A percentile compares a stretch with the other conserved stretches of the same genome.
Evolutionary conservation across 2,329 filamentous ascomycete genomes (phyloP).

Genomic region (Byssochlamys sp.): DNA sequence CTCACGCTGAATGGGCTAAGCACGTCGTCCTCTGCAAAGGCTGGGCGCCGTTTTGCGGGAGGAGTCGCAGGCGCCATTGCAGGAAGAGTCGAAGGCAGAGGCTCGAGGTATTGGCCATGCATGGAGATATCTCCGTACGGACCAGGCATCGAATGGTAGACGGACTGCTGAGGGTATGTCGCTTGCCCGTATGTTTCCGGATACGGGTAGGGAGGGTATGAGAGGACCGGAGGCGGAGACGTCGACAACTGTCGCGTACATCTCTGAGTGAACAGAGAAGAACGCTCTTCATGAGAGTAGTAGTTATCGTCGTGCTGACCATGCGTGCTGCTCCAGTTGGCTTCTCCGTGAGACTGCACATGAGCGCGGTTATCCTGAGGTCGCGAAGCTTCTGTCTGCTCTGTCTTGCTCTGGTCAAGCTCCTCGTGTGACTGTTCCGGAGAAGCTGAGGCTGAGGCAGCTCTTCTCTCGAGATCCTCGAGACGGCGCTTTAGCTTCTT

Average conservation of each 20-base stretch:
- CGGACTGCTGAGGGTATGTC: constrained; percentile 24
- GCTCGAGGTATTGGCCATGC: constrained; percentile 31
- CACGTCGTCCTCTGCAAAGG: constrained; percentile 45
- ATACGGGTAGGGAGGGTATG: constrained; percentile 41
- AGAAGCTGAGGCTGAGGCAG: constrained; percentile 52
- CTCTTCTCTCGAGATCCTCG: constrained; percentile 54
- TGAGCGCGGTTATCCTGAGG: constrained; percentile 11
- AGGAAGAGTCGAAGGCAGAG: constrained; percentile 36
- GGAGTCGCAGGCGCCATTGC: constrained; percentile 31
- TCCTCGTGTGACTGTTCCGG: constrained; percentile 51
- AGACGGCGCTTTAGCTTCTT: constrained; percentile 60
- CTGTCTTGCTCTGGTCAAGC: constrained; percentile 30
- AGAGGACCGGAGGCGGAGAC: constrained; percentile 48
- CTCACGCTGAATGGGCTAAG: constrained; percentile 52
- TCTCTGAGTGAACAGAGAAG: constrained; percentile 48
- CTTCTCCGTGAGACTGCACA: constrained; percentile 19
- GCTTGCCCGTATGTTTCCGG: constrained; percentile 34
- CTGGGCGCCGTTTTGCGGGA: constrained; percentile 43
- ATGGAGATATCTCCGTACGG: constrained; percentile 25
- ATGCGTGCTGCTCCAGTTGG: constrained; percentile 13
- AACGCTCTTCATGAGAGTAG: constrained; percentile 37
- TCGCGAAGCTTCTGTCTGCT: constrained; percentile 15
- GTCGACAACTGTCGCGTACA: constrained; percentile 51
- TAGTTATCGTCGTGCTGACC: constrained; percentile 27
- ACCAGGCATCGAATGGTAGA: constrained; percentile 24